These are phyloP conservation scores for Pseudogymnoascus sp. DNA, from an alignment of 2,329 filamentous ascomycete genomes.

Conservation along the genomic window DNA sequence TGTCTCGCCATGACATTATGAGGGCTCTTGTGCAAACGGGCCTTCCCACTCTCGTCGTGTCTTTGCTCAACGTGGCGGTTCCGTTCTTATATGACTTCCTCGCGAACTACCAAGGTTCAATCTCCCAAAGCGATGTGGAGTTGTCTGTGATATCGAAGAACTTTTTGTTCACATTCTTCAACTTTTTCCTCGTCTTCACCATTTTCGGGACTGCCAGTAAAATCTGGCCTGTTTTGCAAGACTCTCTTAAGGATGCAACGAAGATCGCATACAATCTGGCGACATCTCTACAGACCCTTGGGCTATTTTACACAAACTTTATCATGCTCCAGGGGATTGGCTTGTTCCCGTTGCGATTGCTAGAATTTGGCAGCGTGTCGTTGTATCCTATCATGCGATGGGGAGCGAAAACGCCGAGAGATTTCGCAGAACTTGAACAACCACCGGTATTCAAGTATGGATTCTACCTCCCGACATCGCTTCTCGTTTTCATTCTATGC, in stretches of 20 bases:
- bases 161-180: constrained; percentile 99
- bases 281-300: constrained; percentile 61
- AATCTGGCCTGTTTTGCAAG: constrained; percentile 62
- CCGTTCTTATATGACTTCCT: constrained; percentile 94
- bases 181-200: constrained; percentile 93
- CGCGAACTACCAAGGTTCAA: constrained; percentile 85
- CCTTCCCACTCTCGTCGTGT: constrained; percentile 75
- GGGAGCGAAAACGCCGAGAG: constrained; percentile 76
- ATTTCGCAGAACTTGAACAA: constrained; percentile 71
- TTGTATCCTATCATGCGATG: constrained; percentile 75
- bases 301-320: constrained; percentile 85
- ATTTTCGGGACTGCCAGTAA: constrained; percentile 72
- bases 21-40: constrained; percentile 77
- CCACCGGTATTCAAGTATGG: constrained; percentile 91
- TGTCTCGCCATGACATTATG: constrained; percentile 60
- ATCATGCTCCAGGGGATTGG: constrained; percentile 92
- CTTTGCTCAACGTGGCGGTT: constrained; percentile 78
- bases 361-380: constrained; percentile 79
- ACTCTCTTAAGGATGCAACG: constrained; percentile 70
- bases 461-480: constrained; percentile 85
- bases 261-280: constrained; percentile 70
- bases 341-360: constrained; percentile 80
- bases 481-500: constrained; percentile 91
- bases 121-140: constrained; percentile 89
- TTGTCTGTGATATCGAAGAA: constrained; percentile 95